Evolutionary conservation across 306 rosid genomes (phyloP).

Genomic region (Geum urbanum): DNA sequence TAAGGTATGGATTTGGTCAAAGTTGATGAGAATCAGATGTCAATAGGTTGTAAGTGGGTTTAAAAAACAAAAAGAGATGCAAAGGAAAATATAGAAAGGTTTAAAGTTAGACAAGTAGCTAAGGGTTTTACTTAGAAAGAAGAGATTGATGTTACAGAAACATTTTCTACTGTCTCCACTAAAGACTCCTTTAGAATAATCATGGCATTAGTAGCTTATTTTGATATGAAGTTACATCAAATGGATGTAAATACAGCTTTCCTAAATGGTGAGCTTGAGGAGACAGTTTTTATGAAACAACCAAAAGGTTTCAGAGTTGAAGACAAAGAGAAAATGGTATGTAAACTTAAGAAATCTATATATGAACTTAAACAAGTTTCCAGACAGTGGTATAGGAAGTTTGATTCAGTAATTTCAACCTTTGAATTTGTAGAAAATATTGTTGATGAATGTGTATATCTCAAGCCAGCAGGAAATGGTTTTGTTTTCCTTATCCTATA

Average conservation of each 20-base stretch:
- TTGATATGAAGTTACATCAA: not conserved
- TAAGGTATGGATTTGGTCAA: no score
- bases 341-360: not conserved
- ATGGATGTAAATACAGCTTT: not conserved
- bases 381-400: not conserved
- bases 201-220: conserved; percentile 13
- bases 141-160: no score
- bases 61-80: no score
- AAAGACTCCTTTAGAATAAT: no score
- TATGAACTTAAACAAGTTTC: not conserved
- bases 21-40: no score
- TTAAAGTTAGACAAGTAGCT: no score
- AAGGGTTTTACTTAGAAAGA: no score
- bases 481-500: no score
- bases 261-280: not conserved
- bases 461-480: not conserved
- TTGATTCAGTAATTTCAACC: not conserved
- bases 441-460: not conserved
- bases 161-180: no score
- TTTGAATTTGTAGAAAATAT: no score
- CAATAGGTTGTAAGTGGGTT: no score
- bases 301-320: not conserved
- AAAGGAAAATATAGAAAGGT: no score
- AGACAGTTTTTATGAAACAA: not conserved
- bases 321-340: not conserved